Base-by-base conservation (phyloP, 2,329 filamentous ascomycete species). In the Cyphellophora europaea region DNA sequence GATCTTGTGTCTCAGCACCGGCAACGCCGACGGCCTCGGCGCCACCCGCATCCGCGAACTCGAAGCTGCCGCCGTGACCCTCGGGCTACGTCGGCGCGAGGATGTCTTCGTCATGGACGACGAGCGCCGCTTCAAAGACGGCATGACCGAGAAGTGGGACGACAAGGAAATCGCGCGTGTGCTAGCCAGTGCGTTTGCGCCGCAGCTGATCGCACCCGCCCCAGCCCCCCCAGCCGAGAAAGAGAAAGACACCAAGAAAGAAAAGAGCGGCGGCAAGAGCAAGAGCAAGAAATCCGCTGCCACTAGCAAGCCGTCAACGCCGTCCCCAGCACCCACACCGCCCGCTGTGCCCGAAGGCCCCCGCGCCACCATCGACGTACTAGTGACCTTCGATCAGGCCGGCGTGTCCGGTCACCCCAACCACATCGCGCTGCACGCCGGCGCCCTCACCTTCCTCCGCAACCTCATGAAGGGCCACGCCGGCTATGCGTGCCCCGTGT, bases 371-470 rank as follows among this genome's bases (percentile, higher is more conserved):
- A 85, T 93, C 53, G 86, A 94, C 59, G 72, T 81, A 17, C 71
- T 98, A 48, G 68, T 98, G 46, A 98, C 91, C 18, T 98, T 98
- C 55, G 91, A 98, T 63, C 55, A 60, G n/a, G 45, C 62, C 32
- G 91, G 91, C 40, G 71, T 98, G 32, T 94, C 86, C 39, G 74
- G 75, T 28, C 91, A 98, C 60, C 86, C 87, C 14, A 98, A 98
- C 66, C 91, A 98, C 64, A 82, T 83, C 44, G 87, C 87, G 5
- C 74, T 96, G 6, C 87, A 87, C 63, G 72, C 83, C 56, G 91
- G 89, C 38, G 84, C 86, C 5, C 72, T 74, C 30, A 60, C 72
- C 32, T 96, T 94, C 56, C 57, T 93, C 35, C 63, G 69, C 33
- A 59, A 67, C 5, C 69, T 94, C 33, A 74, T 80, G 58, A 70